Evolutionary conservation across 176 grass and related monocot genomes (phyloP).

Genomic region (Elaeis guineensis): DNA sequence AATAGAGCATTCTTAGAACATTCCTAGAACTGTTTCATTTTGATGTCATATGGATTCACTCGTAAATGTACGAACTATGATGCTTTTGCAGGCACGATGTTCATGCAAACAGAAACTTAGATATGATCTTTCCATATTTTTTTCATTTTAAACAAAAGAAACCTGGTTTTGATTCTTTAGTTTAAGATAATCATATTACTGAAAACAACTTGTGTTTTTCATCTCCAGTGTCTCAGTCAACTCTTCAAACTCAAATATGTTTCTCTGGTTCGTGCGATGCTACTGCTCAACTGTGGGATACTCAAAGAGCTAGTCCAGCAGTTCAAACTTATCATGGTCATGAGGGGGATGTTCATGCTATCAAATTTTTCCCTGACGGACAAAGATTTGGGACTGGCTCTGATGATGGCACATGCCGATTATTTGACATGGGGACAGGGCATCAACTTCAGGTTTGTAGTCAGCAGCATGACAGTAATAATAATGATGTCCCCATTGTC

Average conservation of each 20-base stretch:
- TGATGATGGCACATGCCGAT: constrained; percentile 87
- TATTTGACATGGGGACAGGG: constrained; percentile 96
- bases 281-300: constrained; percentile 87
- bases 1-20: too few relatives aligned
- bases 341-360: constrained; percentile 66
- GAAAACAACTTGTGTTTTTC: not conserved
- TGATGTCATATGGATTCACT: too few relatives aligned
- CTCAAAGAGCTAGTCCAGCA: constrained; percentile 81
- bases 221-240: constrained; percentile 74
- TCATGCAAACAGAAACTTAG: too few relatives aligned
- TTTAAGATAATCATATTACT: too few relatives aligned
- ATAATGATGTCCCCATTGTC: constrained; percentile 66
- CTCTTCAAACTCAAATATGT: constrained; percentile 69
- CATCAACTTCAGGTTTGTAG: constrained; percentile 94
- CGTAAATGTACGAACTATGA: too few relatives aligned
- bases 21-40: too few relatives aligned
- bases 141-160: too few relatives aligned
- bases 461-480: constrained; percentile 44
- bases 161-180: too few relatives aligned
- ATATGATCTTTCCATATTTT: not conserved
- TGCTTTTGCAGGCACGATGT: too few relatives aligned
- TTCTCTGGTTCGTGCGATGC: constrained; percentile 97
- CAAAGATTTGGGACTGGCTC: constrained; percentile 93
- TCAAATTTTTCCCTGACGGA: constrained; percentile 98
- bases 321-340: constrained; percentile 88